A percentile compares a stretch with the other conserved stretches of the same genome.
These are phyloP conservation scores for Eucommia ulmoides DNA, from an alignment of 257 asterid species.

Conservation along the genomic window DNA sequence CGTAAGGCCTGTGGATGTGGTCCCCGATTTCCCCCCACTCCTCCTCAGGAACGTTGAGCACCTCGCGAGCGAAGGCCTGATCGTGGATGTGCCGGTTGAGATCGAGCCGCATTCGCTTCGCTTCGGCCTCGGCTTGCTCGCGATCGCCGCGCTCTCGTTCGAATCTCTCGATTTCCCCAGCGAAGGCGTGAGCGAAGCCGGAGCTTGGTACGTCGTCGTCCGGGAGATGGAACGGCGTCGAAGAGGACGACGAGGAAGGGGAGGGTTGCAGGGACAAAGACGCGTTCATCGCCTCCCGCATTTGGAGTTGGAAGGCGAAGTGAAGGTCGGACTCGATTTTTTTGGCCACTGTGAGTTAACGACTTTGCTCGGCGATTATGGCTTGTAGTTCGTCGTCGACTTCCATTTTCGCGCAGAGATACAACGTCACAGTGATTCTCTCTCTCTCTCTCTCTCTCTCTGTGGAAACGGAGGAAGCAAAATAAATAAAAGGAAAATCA, in stretches of 20 bases:
- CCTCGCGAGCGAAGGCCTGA: slow-evolving; percentile 40
- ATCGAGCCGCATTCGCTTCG: slow-evolving; percentile 29
- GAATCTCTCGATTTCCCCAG: slow-evolving; percentile 31
- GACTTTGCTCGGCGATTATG: slow-evolving; percentile 43
- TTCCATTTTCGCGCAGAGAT: not conserved
- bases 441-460: too few species aligned
- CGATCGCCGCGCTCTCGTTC: slow-evolving; percentile 40
- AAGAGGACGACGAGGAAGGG: slow-evolving; percentile 17
- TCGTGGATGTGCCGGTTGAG: slow-evolving; percentile 58
- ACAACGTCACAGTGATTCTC: too few species aligned
- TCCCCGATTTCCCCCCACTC: slow-evolving; percentile 62
- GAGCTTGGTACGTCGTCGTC: slow-evolving; percentile 8
- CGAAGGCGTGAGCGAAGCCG: slow-evolving; percentile 14
- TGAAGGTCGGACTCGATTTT: slow-evolving; percentile 50
- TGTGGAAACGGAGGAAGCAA: too few species aligned
- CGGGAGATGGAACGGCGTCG: slow-evolving; percentile 5
- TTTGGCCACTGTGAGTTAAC: slow-evolving; percentile 37
- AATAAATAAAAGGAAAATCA: too few species aligned
- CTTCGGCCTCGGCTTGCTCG: slow-evolving; percentile 30
- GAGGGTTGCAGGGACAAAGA: slow-evolving; percentile 26
- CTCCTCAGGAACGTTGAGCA: slow-evolving; percentile 43
- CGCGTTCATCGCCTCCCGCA: slow-evolving; percentile 52
- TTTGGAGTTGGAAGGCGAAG: slow-evolving; percentile 61
- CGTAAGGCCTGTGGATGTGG: slow-evolving; percentile 40
- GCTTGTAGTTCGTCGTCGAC: slow-evolving; percentile 24